Evolutionary conservation across 1,284 basidiomycete genomes (phyloP).

Genomic region (Thelephora terrestris): DNA sequence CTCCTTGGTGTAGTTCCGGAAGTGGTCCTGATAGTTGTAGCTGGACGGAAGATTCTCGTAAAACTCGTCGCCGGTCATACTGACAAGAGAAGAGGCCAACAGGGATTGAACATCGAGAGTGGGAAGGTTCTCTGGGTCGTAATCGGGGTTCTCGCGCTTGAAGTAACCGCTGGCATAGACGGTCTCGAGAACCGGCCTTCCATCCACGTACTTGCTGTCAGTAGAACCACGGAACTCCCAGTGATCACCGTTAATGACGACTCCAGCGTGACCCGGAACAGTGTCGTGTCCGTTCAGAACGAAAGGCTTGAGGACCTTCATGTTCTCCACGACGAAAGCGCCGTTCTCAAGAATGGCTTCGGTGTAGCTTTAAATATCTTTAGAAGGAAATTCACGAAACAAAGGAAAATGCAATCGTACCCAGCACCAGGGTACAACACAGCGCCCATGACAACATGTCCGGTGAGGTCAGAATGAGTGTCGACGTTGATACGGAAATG

Average conservation of each 20-base stretch:
- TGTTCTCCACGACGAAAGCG: conserved; percentile 18
- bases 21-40: conserved; percentile 17
- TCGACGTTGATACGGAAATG: conserved; percentile 20
- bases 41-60: conserved; percentile 16
- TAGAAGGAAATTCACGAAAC: background rate
- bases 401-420: conserved; percentile 9
- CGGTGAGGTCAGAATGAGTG: conserved; percentile 18
- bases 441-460: conserved; percentile 21
- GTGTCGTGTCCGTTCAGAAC: conserved; percentile 13
- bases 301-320: conserved; percentile 19
- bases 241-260: conserved; percentile 16
- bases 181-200: conserved; percentile 17
- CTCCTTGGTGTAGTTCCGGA: conserved; percentile 18
- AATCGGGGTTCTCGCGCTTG: conserved; percentile 18
- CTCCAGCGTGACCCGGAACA: conserved; percentile 16
- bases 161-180: conserved; percentile 20
- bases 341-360: conserved; percentile 23
- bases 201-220: conserved; percentile 12
- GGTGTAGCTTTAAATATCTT: conserved; percentile 13
- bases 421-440: conserved; percentile 20
- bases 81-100: conserved; percentile 11
- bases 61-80: conserved; percentile 16
- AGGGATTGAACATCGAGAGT: conserved; percentile 16
- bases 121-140: conserved; percentile 13
- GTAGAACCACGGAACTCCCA: conserved; percentile 21